Evolutionary conservation across 2,329 filamentous ascomycete genomes (phyloP).

Genomic region (Botrytis squamosa): DNA sequence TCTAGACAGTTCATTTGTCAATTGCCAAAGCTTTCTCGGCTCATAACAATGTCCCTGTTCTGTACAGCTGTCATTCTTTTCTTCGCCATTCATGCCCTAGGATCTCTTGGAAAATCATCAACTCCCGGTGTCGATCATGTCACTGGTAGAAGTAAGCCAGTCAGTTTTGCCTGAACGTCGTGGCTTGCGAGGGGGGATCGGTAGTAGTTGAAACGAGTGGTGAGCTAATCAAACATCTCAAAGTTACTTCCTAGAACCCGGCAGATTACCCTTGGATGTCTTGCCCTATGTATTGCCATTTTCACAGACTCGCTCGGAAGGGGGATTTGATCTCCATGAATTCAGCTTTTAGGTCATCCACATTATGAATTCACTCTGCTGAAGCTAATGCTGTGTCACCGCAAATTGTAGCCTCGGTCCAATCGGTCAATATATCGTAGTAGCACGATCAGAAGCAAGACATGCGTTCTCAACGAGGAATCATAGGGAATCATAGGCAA

Average conservation of each 20-base stretch:
- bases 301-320: neutral
- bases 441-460: constrained; percentile 11
- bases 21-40: constrained; percentile 8
- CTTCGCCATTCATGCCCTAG: neutral
- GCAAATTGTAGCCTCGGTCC: constrained; percentile 2
- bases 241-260: constrained; percentile 3
- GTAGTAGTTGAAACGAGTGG: constrained; percentile 18
- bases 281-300: constrained; percentile 16
- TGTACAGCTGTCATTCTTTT: constrained; percentile 10
- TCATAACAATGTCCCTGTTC: neutral
- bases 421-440: constrained; percentile 2
- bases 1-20: neutral
- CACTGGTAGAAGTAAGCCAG: constrained; percentile 11
- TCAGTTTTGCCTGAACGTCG: constrained; percentile 17
- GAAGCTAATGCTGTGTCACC: constrained; percentile 19
- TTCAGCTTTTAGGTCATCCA: constrained; percentile 19
- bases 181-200: constrained; percentile 16
- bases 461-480: constrained; percentile 5
- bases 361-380: constrained; percentile 15
- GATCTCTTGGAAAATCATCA: constrained; percentile 11
- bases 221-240: constrained; percentile 12
- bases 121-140: constrained; percentile 23
- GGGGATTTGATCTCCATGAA: constrained; percentile 7
- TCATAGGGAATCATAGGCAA: neutral
- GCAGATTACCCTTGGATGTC: constrained; percentile 7